These are phyloP conservation scores for Claviceps purpurea DNA, from an alignment of 2,329 filamentous ascomycete genomes.

Conservation along the genomic window DNA sequence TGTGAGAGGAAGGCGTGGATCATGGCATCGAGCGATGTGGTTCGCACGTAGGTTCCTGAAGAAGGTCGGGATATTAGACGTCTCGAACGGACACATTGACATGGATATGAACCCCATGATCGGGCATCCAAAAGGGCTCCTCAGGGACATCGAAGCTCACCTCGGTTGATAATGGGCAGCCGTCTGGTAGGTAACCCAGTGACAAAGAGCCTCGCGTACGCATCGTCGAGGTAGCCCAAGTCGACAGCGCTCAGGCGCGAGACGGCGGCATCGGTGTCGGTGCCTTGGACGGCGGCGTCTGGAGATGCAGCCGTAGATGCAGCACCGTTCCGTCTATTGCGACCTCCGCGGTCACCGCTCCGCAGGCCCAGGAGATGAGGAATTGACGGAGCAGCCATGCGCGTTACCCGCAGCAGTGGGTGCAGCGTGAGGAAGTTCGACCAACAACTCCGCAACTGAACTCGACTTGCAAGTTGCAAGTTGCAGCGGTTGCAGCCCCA, in stretches of 20 bases:
- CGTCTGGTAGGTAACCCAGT: constrained; percentile 45
- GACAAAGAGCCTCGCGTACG: constrained; percentile 61
- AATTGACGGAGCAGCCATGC: constrained; percentile 61
- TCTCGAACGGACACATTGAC: neutral
- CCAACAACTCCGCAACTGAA: no score
- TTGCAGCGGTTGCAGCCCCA: no score
- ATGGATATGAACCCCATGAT: neutral
- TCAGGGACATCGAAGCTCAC: constrained; percentile 31
- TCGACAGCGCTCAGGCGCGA: constrained; percentile 82
- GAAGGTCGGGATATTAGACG: neutral
- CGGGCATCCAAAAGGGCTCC: no score
- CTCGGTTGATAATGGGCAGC: constrained; percentile 88
- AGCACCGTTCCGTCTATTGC: constrained; percentile 20
- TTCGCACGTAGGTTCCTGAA: constrained; percentile 82
- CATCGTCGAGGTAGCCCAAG: constrained; percentile 71
- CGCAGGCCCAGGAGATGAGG: constrained; percentile 57
- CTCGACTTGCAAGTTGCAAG: no score
- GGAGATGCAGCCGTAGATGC: constrained; percentile 28
- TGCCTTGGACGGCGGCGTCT: constrained; percentile 72
- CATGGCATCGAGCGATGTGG: constrained; percentile 66
- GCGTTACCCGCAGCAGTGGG: neutral
- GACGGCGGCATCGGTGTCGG: constrained; percentile 81
- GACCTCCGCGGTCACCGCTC: constrained; percentile 21
- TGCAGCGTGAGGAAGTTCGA: no score
- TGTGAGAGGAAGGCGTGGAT: constrained; percentile 55